Evolutionary conservation across 345 rosid species (phyloP), one percentile per base, ranked within the genome.

Genomic region (Acer negundo): DNA sequence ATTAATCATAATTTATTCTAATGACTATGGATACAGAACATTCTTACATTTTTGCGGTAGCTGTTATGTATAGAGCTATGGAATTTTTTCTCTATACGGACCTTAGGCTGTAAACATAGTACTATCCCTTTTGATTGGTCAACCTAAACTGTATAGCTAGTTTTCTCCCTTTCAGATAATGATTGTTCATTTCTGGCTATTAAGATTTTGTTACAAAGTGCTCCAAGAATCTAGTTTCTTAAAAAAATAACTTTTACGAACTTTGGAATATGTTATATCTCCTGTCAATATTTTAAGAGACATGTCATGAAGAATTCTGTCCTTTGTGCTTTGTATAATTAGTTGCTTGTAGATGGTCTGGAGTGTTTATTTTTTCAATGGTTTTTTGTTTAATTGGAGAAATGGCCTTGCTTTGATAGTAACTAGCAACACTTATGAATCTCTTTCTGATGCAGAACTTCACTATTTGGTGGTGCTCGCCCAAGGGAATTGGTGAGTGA

Each of bases 381-480:
- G 28, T 56, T 5, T 58, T 10, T 35, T 58, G 44, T 58, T 72
- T 72, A 38, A 58, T 15, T 71, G 74, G 66, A 35, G 42, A 40
- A n/a, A 35, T 6, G 26, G 8, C 7, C 26, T 58, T 6, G 24
- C 75, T 71, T 55, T 35, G 49, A 1, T 53, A 55, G 31, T n/a
- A 13, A 28, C 64, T 19, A 67, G 24, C 31, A 69, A 28, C 74
- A n/a, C 80, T 73, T 51, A 73, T 69, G 15, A 4, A 16, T 46
- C 51, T 79, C 62, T 80, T 77, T 67, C n/a, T 74, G 79, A 16
- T 82, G 90, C 95, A 94, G 98, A 88, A 85, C 76, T 76, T 75
- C 83, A 6, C 85, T 92, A 62, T 94, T 90, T 84, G 97, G 98
- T 28, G 95, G 95, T 84, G 97, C 97, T 66, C 90, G 92, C 42